Conservation (phyloP, 2,329 filamentous ascomycete species). For the Fusarium fujikuroi region DNA sequence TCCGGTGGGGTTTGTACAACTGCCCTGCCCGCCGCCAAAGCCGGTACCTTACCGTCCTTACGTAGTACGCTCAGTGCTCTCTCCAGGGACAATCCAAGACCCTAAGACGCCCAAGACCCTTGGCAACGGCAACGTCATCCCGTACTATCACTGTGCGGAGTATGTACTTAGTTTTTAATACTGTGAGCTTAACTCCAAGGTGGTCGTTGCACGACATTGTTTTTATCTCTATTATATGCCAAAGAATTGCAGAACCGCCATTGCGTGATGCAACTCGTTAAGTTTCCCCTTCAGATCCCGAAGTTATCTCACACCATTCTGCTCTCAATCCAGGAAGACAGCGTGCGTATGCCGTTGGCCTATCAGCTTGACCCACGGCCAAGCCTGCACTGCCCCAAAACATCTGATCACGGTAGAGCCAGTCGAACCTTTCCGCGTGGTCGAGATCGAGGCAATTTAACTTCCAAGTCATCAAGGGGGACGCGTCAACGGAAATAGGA, state of each 20-base stretch:
- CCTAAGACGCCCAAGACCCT: conserved; percentile 31
- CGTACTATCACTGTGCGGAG: conserved; percentile 9
- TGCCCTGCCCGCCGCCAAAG: background rate
- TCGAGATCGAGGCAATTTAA: background rate
- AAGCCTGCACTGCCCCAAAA: conserved; percentile 30
- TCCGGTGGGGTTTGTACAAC: conserved; percentile 35
- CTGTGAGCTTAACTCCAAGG: background rate
- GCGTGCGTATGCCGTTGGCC: background rate
- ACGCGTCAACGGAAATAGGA: conserved; percentile 3
- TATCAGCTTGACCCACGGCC: conserved; percentile 17
- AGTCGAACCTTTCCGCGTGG: conserved; percentile 7
- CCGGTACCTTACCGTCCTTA: background rate
- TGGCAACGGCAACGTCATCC: conserved; percentile 34
- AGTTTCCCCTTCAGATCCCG: background rate
- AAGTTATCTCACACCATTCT: background rate
- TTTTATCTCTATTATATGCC: background rate
- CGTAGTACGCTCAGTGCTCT: conserved; percentile 21
- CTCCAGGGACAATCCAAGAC: conserved; percentile 10
- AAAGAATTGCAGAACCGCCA: background rate
- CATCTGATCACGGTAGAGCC: conserved; percentile 11
- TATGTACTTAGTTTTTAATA: background rate
- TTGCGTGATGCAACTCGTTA: background rate
- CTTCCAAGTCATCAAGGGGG: background rate
- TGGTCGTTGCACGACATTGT: background rate
- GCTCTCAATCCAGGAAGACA: background rate